These are phyloP conservation scores for Mortierella polycephala DNA, from an alignment of 371 early-diverging fungal species.

Conservation along the genomic window DNA sequence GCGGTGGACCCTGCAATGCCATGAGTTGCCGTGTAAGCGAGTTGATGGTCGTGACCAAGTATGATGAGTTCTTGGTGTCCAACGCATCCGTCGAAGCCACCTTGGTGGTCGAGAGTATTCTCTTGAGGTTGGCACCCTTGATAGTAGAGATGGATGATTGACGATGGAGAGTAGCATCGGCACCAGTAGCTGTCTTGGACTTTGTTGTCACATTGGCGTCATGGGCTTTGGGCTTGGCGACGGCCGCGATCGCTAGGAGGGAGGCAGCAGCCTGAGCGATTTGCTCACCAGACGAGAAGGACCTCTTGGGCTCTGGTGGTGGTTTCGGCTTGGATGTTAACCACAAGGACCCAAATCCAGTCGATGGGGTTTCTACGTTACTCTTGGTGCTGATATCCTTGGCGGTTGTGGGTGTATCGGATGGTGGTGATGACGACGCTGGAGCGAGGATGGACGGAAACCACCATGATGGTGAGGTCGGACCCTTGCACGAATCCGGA, in stretches of 20 bases:
- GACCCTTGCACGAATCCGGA: conserved; percentile 14
- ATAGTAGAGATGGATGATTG: conserved; percentile 26
- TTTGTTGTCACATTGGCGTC: not conserved
- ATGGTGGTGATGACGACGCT: not conserved
- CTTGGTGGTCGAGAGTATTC: conserved; percentile 17
- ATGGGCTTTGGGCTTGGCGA: conserved; percentile 20
- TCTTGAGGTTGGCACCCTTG: conserved; percentile 14
- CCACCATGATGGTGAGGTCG: conserved; percentile 11
- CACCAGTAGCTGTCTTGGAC: not conserved
- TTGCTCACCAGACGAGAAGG: conserved; percentile 36
- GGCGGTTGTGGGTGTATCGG: not conserved
- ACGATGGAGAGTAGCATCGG: not conserved
- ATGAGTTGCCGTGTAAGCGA: conserved; percentile 15
- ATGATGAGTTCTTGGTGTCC: conserved; percentile 6
- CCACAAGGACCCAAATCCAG: conserved; percentile 15
- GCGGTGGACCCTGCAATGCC: conserved; percentile 11
- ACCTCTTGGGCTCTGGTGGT: not conserved
- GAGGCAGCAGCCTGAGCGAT: conserved; percentile 46
- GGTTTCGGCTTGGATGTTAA: conserved; percentile 6
- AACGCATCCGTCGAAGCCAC: not conserved
- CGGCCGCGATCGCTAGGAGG: conserved; percentile 24
- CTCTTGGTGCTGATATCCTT: not conserved
- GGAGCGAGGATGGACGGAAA: conserved; percentile 10
- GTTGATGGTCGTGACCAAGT: conserved; percentile 23
- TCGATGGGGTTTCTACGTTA: not conserved